These are phyloP conservation scores for Globisporangium ultimum DNA, from an alignment of 352 stramenopile species.

Conservation along the genomic window DNA sequence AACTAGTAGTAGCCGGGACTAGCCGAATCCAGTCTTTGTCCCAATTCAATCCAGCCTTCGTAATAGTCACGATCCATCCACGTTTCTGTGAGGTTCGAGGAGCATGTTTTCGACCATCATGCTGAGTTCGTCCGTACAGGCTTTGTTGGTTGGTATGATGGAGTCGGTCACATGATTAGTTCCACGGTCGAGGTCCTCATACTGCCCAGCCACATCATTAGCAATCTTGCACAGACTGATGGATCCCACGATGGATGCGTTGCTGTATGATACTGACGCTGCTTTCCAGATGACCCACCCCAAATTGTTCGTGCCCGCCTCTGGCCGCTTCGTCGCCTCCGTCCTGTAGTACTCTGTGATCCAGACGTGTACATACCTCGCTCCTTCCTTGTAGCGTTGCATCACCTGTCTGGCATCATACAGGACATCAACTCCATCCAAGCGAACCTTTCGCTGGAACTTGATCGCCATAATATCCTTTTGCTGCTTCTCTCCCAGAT, in stretches of 20 bases:
- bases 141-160: not conserved
- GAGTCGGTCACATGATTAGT: not conserved
- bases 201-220: not conserved
- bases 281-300: not conserved
- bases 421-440: slow-evolving; percentile 2
- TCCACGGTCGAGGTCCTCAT: not conserved
- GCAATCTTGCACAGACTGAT: not conserved
- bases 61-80: not conserved
- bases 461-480: not conserved
- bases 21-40: no score
- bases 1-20: no score
- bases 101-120: slow-evolving; percentile 6
- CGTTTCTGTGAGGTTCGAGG: not conserved
- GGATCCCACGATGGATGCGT: not conserved
- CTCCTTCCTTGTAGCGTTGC: slow-evolving; percentile 6
- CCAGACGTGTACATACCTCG: not conserved
- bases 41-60: no score
- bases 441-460: slow-evolving; percentile 1
- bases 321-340: not conserved
- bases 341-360: not conserved
- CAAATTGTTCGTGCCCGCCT: not conserved
- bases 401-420: not conserved
- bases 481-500: not conserved
- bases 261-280: not conserved
- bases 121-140: slow-evolving; percentile 1